Percentiles rank a stretch among this genome's conserved stretches.
These are phyloP conservation scores for Alternaria sp. DNA, from an alignment of 2,329 filamentous ascomycete genomes.

Conservation along the genomic window DNA sequence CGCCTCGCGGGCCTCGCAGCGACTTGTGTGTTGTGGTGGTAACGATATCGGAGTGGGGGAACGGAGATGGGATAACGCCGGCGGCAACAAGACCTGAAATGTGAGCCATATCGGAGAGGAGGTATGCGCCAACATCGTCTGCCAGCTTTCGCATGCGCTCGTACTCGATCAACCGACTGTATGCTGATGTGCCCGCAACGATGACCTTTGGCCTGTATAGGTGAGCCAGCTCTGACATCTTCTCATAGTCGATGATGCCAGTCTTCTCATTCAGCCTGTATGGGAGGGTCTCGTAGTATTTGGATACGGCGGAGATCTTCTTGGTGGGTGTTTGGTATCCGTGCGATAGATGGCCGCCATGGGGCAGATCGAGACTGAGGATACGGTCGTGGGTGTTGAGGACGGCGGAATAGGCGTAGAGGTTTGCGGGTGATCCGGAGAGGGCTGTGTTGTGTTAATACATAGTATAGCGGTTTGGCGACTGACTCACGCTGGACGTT, in stretches of 20 bases:
- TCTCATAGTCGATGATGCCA: conserved; percentile 96
- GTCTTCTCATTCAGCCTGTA: conserved; percentile 90
- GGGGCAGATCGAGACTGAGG: conserved; percentile 95
- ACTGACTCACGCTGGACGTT: conserved; percentile 80
- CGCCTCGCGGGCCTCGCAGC: conserved; percentile 92
- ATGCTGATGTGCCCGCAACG: conserved; percentile 94
- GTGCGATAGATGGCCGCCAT: conserved; percentile 94
- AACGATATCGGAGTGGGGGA: conserved; percentile 91
- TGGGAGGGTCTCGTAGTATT: conserved; percentile 98
- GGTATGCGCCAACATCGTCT: conserved; percentile 90
- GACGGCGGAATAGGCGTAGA: conserved; percentile 89
- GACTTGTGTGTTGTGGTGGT: conserved; percentile 99
- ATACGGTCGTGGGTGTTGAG: conserved; percentile 92
- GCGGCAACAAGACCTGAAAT: conserved; percentile 96
- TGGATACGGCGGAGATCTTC: conserved; percentile 92
- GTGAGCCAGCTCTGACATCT: conserved; percentile 84
- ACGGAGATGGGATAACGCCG: conserved; percentile 91
- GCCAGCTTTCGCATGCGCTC: conserved; percentile 94
- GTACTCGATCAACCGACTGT: conserved; percentile 98
- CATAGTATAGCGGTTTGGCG: background rate
- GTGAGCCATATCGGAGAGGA: conserved; percentile 97
- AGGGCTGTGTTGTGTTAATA: conserved; percentile 63
- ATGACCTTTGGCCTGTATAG: conserved; percentile 96
- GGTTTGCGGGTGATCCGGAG: conserved; percentile 77
- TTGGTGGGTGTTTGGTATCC: conserved; percentile 91